A percentile compares a stretch with the other conserved stretches of the same genome.
Conservation (phyloP, 495 filamentous ascomycete species). For the Xylaria palmicola region DNA sequence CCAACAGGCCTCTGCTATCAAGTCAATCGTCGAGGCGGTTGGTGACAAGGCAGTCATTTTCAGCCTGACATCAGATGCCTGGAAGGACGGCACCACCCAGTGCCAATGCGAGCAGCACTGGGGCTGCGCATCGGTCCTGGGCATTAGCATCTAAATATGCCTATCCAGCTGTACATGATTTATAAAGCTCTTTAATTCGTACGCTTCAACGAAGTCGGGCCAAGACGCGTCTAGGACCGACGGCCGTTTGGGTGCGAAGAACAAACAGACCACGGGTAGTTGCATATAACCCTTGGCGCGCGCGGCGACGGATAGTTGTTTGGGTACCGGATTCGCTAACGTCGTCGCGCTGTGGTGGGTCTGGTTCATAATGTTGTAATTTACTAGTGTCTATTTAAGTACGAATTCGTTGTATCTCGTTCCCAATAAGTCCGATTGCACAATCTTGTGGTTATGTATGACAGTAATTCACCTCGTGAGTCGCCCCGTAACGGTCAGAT, state of each 20-base stretch:
- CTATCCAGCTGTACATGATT: conserved; percentile 16
- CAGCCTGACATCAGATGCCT: conserved; percentile 74
- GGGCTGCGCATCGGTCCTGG: conserved; percentile 53
- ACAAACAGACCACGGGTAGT: not conserved
- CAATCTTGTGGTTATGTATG: not conserved
- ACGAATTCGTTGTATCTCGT: conserved; percentile 1
- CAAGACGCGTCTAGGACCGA: not conserved
- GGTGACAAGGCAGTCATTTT: conserved; percentile 70
- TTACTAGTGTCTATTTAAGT: conserved; percentile 39
- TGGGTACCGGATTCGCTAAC: not conserved
- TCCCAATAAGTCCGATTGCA: not conserved
- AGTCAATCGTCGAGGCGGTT: conserved; percentile 54
- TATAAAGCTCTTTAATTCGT: not conserved
- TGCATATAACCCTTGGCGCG: not conserved
- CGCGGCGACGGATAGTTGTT: not conserved
- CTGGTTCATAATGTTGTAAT: conserved; percentile 40
- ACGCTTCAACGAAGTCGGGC: not conserved
- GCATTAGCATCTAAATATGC: conserved; percentile 26
- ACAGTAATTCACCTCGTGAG: too few species aligned
- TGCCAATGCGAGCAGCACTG: conserved; percentile 79
- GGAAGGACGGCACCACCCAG: conserved; percentile 67
- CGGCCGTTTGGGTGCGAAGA: not conserved
- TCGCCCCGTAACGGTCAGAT: too few species aligned
- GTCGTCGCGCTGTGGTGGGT: conserved; percentile 12
- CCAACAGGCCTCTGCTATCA: conserved; percentile 72